Base-by-base conservation (phyloP, 2,329 filamentous ascomycete genomes). In the Botrytis hyacinthi region DNA sequence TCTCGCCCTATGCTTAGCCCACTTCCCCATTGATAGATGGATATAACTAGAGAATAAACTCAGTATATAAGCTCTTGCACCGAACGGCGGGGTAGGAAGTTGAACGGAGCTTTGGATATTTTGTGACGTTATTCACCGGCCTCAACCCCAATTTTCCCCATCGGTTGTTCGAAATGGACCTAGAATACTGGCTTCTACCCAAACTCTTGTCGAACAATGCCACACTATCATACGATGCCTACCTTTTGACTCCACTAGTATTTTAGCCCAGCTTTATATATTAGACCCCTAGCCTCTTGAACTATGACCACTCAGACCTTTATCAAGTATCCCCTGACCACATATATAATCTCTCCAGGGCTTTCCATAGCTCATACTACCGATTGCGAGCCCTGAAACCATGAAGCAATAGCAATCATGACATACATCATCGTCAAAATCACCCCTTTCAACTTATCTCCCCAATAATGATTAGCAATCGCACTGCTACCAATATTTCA, bases 231-330 rank as follows among this genome's bases (percentile, higher is more conserved):
- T n/a, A 1, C 48, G 12, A n/a, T 51, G 26, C 12, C 10, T n/a
- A n/a, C 48, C 26, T 3, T 14, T n/a, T n/a, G 5, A 12, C 10
- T 16, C 26, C 48, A 1, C 48, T 14, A 5, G 16, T 14, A 14
- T n/a, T 51, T 26, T 26, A 51, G 22, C 22, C 4, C 9, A 26
- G 3, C 22, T 10, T 51, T 10, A 5, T 10, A 51, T 12, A 51
- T 51, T 14, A 4, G 9, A n/a, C 48, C 26, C 12, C 12, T 54
- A 54, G 26, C 5, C 7, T 54, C 12, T 6, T 10, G 29, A 16
- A n/a, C 4, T 54, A 0, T 54, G 1, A 1, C 2, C 1, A 54
- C n/a, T 0, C 12, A 54, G 26, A 29, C 26, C 26, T 29, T 14
- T 29, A 16, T 54, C 12, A n/a, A 54, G 1, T 54, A 29, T n/a